Evolutionary conservation across 2,329 filamentous ascomycete genomes (phyloP), one percentile per base, ranked within the genome.

Genomic region (Scorias spongiosa): DNA sequence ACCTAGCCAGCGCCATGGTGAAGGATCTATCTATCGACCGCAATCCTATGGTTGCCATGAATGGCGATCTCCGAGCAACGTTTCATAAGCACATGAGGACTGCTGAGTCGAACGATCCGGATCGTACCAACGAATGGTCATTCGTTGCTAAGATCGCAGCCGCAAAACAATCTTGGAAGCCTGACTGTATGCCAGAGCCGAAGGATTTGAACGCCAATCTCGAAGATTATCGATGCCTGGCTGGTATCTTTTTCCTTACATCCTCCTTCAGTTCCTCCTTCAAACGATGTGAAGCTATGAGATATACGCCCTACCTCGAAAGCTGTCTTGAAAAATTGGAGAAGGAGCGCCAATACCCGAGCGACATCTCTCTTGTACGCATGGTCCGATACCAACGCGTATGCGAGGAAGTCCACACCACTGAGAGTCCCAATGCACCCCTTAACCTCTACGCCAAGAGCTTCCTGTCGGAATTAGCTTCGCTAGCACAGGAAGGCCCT

Each of bases 261-360:
- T 57, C 54, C 17, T 55, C 54, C 47, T 41, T 59, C 7, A 54
- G 54, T 3, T 53, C 51, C 2, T 52, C 50, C 8, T 59, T 59
- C 51, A 54, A 52, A 37, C 56, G 56, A 40, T 50, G 55, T 14
- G 52, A 55, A 30, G 49, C 55, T 5, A 45, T 57, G 18, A 49
- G 49, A 2, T 57, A 52, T 30, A 53, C 54, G 2, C 47, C 46
- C 5, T 54, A 54, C 29, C 49, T 58, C 44, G 48, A 51, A 8
- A 46, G 48, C 1, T 52, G 50, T 30, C 48, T 58, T 4, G 38
- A 44, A 2, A 45, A 30, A 10, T 48, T 60, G 10, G 54, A 56
- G 29, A 32, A 46, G 34, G 48, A 48, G 2, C 41, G 40, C 30
- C 54, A 59, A 40, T 51, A 51, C 42, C 48, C 54, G 5, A 57